Percentiles rank a stretch among this genome's conserved stretches.
phyloP scores from a whole-genome alignment of 192 early-diverging fungal genomes.

The Coemansia sp. region DNA sequence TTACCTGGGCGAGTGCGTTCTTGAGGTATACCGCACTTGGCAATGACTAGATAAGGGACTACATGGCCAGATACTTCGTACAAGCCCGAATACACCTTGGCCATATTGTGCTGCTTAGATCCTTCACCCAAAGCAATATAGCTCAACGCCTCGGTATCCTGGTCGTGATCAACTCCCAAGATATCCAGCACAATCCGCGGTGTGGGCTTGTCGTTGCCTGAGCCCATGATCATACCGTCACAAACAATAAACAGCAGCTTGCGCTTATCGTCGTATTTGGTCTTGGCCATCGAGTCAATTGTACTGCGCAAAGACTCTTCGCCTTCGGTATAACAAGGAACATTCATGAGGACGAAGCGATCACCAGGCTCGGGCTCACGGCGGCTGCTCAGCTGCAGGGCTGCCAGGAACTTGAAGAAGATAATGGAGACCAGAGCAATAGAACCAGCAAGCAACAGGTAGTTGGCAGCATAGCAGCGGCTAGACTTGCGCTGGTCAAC shows the following conservation, averaged over 20 bases:
- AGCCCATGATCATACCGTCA: constrained; percentile 96
- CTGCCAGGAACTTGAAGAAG: constrained; percentile 92
- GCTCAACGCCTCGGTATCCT: constrained; percentile 79
- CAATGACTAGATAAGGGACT: constrained; percentile 96
- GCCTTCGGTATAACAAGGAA: constrained; percentile 97
- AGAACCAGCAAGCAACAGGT: constrained; percentile 78
- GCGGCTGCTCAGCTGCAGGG: constrained; percentile 76
- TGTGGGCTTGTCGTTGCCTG: constrained; percentile 94
- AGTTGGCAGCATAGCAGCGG: constrained; percentile 77
- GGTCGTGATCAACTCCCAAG: constrained; percentile 79
- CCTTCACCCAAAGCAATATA: constrained; percentile 91
- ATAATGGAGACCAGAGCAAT: constrained; percentile 81
- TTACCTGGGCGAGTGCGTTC: constrained; percentile 91
- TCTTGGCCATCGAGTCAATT: constrained; percentile 84
- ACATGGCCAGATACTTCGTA: constrained; percentile 89
- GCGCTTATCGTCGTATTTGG: constrained; percentile 96
- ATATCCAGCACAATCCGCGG: constrained; percentile 97
- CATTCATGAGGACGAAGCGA: constrained; percentile 57
- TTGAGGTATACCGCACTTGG: constrained; percentile 85
- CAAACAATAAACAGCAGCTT: constrained; percentile 95
- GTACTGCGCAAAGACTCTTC: constrained; percentile 78
- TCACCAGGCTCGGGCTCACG: constrained; percentile 83
- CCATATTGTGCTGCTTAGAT: constrained; percentile 91
- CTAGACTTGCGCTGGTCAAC: constrained; percentile 81
- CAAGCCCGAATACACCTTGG: constrained; percentile 94